Evolutionary conservation across 768 basidiomycete species (phyloP).

Genomic region (Trametes punicea): DNA sequence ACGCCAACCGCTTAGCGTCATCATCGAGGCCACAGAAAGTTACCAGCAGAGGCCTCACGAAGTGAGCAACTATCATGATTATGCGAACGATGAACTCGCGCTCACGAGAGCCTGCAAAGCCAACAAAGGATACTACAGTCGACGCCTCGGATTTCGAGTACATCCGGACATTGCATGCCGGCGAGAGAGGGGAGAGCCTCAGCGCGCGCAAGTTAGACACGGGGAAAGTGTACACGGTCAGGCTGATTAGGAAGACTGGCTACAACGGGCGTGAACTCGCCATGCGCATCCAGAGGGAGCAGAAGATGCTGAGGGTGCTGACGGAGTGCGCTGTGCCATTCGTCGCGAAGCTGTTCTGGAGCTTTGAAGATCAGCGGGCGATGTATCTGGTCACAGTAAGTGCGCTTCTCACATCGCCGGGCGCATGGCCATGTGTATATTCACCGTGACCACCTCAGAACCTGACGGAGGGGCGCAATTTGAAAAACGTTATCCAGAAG

Average conservation of each 20-base stretch:
- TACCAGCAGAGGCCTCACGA: background rate
- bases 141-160: conserved; percentile 18
- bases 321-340: conserved; percentile 36
- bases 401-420: conserved; percentile 7
- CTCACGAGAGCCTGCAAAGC: background rate
- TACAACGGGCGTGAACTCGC: background rate
- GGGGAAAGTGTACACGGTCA: conserved; percentile 12
- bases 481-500: background rate
- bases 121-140: background rate
- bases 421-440: conserved; percentile 32
- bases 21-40: conserved; percentile 14
- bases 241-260: conserved; percentile 13
- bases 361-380: conserved; percentile 38
- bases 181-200: conserved; percentile 2
- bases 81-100: background rate
- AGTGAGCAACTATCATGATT: background rate
- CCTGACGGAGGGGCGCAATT: conserved; percentile 1
- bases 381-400: conserved; percentile 42
- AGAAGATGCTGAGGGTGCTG: conserved; percentile 35
- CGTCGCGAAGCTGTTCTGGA: conserved; percentile 37
- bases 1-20: conserved; percentile 14
- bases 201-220: conserved; percentile 14
- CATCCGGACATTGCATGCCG: background rate
- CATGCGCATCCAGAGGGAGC: conserved; percentile 26
- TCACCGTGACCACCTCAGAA: conserved; percentile 9